Evolutionary conservation across 2,329 filamentous ascomycete species (phyloP), one percentile per base, ranked within the genome.

Genomic region (Trichoderma sp.): DNA sequence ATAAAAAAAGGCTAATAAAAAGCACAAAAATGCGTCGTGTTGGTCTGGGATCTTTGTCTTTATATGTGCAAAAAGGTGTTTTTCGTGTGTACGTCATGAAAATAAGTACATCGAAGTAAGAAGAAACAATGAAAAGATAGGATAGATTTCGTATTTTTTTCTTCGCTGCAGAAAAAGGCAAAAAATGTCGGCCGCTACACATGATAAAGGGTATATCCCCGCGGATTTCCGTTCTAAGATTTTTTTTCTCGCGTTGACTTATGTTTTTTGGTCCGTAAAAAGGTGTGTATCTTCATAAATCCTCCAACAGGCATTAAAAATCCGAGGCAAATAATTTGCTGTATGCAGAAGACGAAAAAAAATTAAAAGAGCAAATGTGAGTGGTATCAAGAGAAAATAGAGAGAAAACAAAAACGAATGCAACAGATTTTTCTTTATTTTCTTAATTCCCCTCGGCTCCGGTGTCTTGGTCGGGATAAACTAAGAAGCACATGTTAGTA

Each of bases 391-490:
- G 35, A 45, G 27, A 74, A 74, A 60, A 60, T 24, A 64, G 41
- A 65, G 16, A 60, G 64, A 64, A 71, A 59, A 7, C 45, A 56
- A 27, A 56, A 60, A 45, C 18, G 21, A 59, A 7, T 8, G 7
- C 3, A 12, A 53, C 11, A n/a, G 21, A 24, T 27, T 41, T 31
- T 38, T 65, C n/a, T 31, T n/a, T 35, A 18, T 41, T 41, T 35
- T 59, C 53, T 35, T 75, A 75, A 59, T 4, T 1, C 3, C 14
- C 38, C 11, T 7, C 2, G n/a, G 11, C 6, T 3, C 29, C 18
- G 24, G 66, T 67, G 60, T 75, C 74, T 59, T 67, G 53, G n/a
- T 76, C 68, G 14, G 75, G 75, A 31, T 76, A 76, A 67, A 74
- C 75, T 76, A 67, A 50, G 16, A 33, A 18, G 21, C 1, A 21